Percentiles rank a stretch among this genome's conserved stretches.
Evolutionary conservation across 495 filamentous ascomycete species (phyloP).

Genomic region (Penicillium nucicola): DNA sequence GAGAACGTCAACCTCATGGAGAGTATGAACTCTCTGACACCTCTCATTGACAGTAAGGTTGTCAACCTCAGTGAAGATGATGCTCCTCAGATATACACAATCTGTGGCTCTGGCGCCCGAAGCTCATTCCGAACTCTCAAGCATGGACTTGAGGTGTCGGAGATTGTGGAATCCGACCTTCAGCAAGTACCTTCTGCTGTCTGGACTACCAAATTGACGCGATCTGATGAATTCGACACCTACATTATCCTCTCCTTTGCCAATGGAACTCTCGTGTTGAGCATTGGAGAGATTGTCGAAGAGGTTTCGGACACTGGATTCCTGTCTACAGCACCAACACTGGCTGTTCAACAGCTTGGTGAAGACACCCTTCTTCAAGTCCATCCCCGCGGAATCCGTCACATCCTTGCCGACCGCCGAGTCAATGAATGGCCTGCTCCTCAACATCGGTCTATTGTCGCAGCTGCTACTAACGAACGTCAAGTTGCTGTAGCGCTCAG

Average conservation of each 20-base stretch:
- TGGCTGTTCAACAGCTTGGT: conserved; percentile 91
- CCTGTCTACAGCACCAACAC: conserved; percentile 75
- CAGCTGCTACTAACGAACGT: conserved; percentile 89
- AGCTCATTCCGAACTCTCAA: conserved; percentile 89
- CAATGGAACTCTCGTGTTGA: conserved; percentile 78
- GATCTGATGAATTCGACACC: conserved; percentile 78
- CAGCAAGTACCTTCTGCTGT: conserved; percentile 82
- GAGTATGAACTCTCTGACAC: conserved; percentile 85
- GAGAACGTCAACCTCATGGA: conserved; percentile 84
- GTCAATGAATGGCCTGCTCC: conserved; percentile 95
- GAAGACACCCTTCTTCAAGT: conserved; percentile 92
- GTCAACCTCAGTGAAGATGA: conserved; percentile 87
- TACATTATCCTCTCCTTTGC: conserved; percentile 70
- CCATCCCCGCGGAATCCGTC: conserved; percentile 89
- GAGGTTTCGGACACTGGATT: conserved; percentile 93
- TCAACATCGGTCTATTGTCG: conserved; percentile 89
- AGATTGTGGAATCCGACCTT: conserved; percentile 90
- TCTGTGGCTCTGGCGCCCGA: conserved; percentile 82
- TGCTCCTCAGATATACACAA: conserved; percentile 91
- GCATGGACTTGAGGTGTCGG: conserved; percentile 87
- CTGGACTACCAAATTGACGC: conserved; percentile 91
- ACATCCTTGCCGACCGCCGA: conserved; percentile 73
- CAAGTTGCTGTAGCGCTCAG: conserved; percentile 93
- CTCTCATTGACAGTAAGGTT: conserved; percentile 84
- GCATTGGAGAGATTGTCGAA: conserved; percentile 94